Evolutionary conservation across 2,329 filamentous ascomycete species (phyloP).

Genomic region (Fusarium odoratissimum): DNA sequence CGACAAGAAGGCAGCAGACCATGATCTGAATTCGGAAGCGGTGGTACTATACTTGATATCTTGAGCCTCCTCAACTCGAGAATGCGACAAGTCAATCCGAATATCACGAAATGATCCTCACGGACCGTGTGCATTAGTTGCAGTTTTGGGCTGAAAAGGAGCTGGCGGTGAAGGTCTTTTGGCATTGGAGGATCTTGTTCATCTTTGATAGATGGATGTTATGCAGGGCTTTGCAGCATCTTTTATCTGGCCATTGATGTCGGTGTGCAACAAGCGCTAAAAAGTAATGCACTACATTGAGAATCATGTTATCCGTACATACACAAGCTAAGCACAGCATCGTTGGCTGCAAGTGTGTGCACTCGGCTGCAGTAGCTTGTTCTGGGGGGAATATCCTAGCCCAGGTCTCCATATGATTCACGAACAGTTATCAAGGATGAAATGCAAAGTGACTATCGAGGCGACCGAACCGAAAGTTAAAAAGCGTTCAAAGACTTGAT

Average conservation of each 20-base stretch:
- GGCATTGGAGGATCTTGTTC: constrained; percentile 11
- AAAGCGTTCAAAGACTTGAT: background rate
- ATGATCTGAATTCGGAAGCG: constrained; percentile 27
- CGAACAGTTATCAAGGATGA: constrained; percentile 2
- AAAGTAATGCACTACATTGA: constrained; percentile 10
- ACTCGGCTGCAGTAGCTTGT: constrained; percentile 23
- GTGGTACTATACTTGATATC: constrained; percentile 19
- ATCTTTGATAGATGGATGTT: constrained; percentile 13
- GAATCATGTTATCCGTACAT: constrained; percentile 21
- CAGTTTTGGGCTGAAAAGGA: constrained; percentile 6
- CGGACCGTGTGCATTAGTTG: constrained; percentile 35
- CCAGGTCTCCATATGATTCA: background rate
- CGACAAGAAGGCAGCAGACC: background rate
- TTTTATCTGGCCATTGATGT: constrained; percentile 29
- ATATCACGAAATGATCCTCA: constrained; percentile 22
- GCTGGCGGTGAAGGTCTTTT: constrained; percentile 38
- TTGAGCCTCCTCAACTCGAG: background rate
- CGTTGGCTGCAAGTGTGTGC: constrained; percentile 7
- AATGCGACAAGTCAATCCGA: constrained; percentile 7
- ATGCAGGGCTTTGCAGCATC: constrained; percentile 20
- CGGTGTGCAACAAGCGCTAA: constrained; percentile 31
- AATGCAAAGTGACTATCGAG: background rate
- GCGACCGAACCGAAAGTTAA: background rate
- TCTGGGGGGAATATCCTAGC: constrained; percentile 1
- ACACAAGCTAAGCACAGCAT: background rate